Base-by-base conservation (phyloP, 306 rosid species). In the Oemleria cerasiformis region DNA sequence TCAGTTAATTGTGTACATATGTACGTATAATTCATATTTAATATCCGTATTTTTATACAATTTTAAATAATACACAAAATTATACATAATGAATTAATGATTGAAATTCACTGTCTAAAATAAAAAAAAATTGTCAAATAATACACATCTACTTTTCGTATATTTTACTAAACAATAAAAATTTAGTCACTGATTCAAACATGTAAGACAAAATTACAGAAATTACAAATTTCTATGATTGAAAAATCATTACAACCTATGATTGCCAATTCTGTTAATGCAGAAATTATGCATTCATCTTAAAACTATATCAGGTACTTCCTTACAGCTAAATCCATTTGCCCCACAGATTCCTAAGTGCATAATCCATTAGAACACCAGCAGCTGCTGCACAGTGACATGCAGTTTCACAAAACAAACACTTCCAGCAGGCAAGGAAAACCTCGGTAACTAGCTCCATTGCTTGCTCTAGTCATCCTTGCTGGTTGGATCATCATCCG, bases 401-500 rank as follows among this genome's bases (percentile, higher is more conserved):
- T 53, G 58, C 58, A 53, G 42, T 49, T 19, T 57, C 61, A 13
- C n/a, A 34, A 30, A 57, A 13, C 21, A 57, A 12, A 57, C 2
- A 30, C 63, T 25, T 25, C 13, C 40, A 25, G 15, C 40, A 23
- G 5, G 40, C 41, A 16, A 17, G 3, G 40, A 57, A 23, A 57
- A 11, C 41, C 63, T 57, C 1, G 2, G 40, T 34, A 58, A 56
- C 38, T 9, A 12, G 36, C 62, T 23, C 38, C 12, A 19, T 65
- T 2, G 23, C 56, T 39, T 10, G 9, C 45, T 12, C 20, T 25
- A 67, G 21, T 38, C 75, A 6, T 42, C 70, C 70, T 17, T 41
- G 19, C 65, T 25, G 23, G 34, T 30, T 20, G 66, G 51, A 53
- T 73, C 53, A 76, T 53, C 76, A 50, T 48, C 43, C 92, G 36